Evolutionary conservation across 176 grass and related monocot species (phyloP).

Genomic region (Metroxylon sagu): DNA sequence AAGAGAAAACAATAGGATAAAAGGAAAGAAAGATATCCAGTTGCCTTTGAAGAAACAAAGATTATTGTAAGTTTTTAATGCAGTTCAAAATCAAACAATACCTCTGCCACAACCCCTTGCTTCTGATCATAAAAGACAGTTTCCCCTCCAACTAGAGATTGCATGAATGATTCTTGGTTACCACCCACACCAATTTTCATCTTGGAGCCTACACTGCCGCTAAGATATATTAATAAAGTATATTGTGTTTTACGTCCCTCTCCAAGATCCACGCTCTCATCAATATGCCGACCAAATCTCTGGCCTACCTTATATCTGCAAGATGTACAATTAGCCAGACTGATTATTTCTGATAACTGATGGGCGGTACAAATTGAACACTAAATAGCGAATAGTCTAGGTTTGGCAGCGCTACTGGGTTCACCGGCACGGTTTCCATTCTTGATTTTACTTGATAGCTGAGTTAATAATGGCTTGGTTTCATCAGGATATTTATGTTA

Average conservation of each 20-base stretch:
- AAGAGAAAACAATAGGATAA: too few species aligned
- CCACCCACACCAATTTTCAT: slow-evolving; percentile 5
- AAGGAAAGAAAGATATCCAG: too few species aligned
- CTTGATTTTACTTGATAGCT: too few species aligned
- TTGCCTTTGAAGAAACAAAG: too few species aligned
- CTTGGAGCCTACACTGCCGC: slow-evolving; percentile 21
- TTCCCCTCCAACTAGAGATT: slow-evolving; percentile 69
- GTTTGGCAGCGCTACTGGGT: too few species aligned
- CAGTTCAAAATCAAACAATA: slow-evolving; percentile 18
- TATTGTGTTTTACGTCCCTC: slow-evolving; percentile 58
- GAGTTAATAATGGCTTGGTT: too few species aligned
- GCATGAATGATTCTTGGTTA: slow-evolving; percentile 40
- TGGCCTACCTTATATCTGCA: slow-evolving; percentile 81
- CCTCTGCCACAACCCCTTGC: slow-evolving; percentile 70
- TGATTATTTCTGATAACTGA: too few species aligned
- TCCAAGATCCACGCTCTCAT: slow-evolving; percentile 60
- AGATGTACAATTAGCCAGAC: background rate
- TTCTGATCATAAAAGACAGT: slow-evolving; percentile 91
- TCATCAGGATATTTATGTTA: too few species aligned
- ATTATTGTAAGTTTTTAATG: too few species aligned
- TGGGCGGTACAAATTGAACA: too few species aligned
- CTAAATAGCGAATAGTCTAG: too few species aligned
- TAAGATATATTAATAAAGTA: slow-evolving; percentile 75
- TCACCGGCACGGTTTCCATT: too few species aligned
- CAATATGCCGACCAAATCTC: slow-evolving; percentile 82